Evolutionary conservation across 2,329 filamentous ascomycete species (phyloP).

Genomic region (Claviceps arundinis): DNA sequence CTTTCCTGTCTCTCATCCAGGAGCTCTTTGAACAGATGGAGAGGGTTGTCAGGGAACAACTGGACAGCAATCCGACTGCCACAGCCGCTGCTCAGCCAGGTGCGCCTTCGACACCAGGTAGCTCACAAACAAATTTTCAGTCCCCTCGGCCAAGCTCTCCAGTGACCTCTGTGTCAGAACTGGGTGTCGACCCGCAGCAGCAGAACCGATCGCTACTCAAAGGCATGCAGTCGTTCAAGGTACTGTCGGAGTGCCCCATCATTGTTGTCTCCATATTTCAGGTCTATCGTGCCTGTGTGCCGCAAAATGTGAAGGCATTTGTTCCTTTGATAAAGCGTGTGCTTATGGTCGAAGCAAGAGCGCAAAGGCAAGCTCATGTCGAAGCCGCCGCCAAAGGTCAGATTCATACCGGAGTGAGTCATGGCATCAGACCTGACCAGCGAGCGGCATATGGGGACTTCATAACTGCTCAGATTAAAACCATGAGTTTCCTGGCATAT

Average conservation of each 20-base stretch:
- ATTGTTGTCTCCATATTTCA: slow-evolving; percentile 98
- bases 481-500: slow-evolving; percentile 96
- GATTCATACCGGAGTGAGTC: slow-evolving; percentile 86
- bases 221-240: slow-evolving; percentile 98
- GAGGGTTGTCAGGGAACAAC: slow-evolving; percentile 84
- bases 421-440: slow-evolving; percentile 66
- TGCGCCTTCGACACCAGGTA: slow-evolving; percentile 53
- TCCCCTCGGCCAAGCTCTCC: slow-evolving; percentile 85
- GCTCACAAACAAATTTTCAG: slow-evolving; percentile 60
- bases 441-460: slow-evolving; percentile 91
- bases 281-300: slow-evolving; percentile 68
- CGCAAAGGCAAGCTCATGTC: slow-evolving; percentile 80
- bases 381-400: slow-evolving; percentile 68
- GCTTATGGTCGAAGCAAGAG: slow-evolving; percentile 75
- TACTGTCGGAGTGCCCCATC: slow-evolving; percentile 92
- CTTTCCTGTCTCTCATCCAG: slow-evolving; percentile 81
- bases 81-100: slow-evolving; percentile 37
- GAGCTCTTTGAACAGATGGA: slow-evolving; percentile 95
- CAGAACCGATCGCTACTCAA: slow-evolving; percentile 70
- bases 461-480: slow-evolving; percentile 96
- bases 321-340: slow-evolving; percentile 90
- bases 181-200: slow-evolving; percentile 69
- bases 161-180: slow-evolving; percentile 66
- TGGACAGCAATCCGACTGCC: slow-evolving; percentile 64
- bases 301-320: slow-evolving; percentile 78